Conservation (phyloP, 2,329 filamentous ascomycete species). For the Trichoderma semiorbis region DNA sequence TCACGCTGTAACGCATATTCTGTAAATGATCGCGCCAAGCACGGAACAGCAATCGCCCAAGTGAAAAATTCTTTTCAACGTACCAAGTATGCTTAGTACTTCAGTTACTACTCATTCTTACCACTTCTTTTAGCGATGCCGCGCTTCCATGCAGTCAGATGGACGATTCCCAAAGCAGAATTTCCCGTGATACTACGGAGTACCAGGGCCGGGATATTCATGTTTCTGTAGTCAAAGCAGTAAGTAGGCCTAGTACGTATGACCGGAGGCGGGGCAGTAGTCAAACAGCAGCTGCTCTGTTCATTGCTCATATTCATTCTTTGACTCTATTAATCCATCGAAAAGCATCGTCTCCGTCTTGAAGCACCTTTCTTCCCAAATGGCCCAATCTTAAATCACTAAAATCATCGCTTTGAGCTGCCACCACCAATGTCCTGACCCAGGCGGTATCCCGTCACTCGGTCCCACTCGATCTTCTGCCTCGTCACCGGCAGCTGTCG, state of each 20-base stretch:
- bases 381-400: neutral
- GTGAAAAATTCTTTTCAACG: neutral
- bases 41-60: neutral
- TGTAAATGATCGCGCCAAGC: neutral
- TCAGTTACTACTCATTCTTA: neutral
- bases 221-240: neutral
- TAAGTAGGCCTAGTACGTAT: neutral
- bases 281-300: neutral
- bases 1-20: neutral
- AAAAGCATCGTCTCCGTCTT: conserved; percentile 6
- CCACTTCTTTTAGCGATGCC: neutral
- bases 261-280: neutral
- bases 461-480: conserved; percentile 99
- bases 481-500: conserved; percentile 93
- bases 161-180: neutral
- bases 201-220: neutral
- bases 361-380: conserved; percentile 2
- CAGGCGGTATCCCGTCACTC: conserved; percentile 86
- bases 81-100: neutral
- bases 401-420: conserved; percentile 51
- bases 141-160: neutral
- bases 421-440: conserved; percentile 76
- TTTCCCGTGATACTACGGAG: neutral
- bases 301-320: conserved; percentile 14
- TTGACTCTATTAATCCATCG: conserved; percentile 10